These are phyloP conservation scores for Clavispora fructus DNA, from an alignment of 805 yeast species.

Conservation along the genomic window DNA sequence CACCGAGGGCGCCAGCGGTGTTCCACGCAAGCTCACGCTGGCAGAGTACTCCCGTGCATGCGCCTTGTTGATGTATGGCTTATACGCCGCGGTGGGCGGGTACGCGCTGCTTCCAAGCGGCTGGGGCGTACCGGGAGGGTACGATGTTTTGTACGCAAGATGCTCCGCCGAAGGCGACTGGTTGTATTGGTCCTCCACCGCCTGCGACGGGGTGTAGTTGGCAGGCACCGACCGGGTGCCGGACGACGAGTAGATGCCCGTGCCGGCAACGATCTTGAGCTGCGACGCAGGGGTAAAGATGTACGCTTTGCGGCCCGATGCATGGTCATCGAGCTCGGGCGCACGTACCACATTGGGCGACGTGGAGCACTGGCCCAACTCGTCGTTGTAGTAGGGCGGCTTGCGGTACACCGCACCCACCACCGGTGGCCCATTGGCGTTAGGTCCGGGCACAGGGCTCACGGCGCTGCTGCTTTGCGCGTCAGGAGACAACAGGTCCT, in stretches of 20 bases:
- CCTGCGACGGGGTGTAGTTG: conserved; percentile 9
- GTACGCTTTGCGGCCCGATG: conserved; percentile 33
- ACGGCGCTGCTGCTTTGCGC: conserved; percentile 69
- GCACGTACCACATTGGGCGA: conserved; percentile 36
- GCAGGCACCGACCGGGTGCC: conserved; percentile 14
- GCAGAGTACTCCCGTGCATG: conserved; percentile 1
- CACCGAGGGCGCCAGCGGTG: conserved; percentile 7
- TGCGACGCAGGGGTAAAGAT: conserved; percentile 42
- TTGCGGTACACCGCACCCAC: conserved; percentile 86
- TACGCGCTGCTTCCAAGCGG: not conserved
- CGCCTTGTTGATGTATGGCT: not conserved
- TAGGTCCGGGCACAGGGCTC: conserved; percentile 78
- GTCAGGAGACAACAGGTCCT: conserved; percentile 67
- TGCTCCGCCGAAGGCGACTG: not conserved
- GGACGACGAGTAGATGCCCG: conserved; percentile 8
- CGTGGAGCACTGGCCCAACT: conserved; percentile 63
- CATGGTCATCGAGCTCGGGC: conserved; percentile 35
- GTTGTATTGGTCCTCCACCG: conserved; percentile 5
- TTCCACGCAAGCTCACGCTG: conserved; percentile 4
- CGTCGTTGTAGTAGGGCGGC: conserved; percentile 72
- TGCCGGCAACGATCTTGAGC: conserved; percentile 25
- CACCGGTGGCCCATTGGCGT: conserved; percentile 84
- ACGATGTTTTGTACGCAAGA: conserved; percentile 1
- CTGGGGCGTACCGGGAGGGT: conserved; percentile 1
- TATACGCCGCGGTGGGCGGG: conserved; percentile 2